Conservation (phyloP, 345 rosid genomes). For the Murraya paniculata region DNA sequence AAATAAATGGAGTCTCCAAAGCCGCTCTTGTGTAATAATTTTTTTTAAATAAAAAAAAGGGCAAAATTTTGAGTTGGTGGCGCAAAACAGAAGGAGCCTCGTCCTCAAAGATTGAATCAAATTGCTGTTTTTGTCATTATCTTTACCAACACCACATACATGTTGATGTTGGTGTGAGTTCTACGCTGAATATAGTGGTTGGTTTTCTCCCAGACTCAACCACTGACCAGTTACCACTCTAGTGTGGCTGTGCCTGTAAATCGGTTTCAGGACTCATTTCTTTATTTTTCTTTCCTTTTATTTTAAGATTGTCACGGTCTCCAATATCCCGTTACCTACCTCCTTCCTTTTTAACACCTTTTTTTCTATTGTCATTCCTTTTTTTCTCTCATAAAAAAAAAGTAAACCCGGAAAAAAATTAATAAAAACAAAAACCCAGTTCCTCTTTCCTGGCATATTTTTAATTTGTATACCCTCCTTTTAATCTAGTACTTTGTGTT, state of each 20-base stretch:
- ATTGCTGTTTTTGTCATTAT: not conserved
- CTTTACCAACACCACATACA: not conserved
- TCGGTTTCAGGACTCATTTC: constrained; percentile 1
- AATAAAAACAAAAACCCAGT: not conserved
- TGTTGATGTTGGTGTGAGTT: constrained; percentile 6
- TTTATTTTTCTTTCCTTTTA: not conserved
- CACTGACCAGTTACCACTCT: not conserved
- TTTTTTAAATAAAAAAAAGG: no score
- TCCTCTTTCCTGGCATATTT: not conserved
- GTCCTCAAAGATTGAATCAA: not conserved
- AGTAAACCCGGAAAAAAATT: not conserved
- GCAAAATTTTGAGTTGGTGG: not conserved
- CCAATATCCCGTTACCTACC: not conserved
- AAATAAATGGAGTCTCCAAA: no score
- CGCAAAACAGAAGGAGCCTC: not conserved
- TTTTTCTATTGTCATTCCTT: not conserved
- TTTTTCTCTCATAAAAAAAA: not conserved
- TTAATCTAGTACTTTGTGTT: not conserved
- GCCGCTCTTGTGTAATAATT: no score
- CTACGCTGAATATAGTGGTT: not conserved
- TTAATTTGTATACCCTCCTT: not conserved
- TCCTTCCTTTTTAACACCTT: not conserved
- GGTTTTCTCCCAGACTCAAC: not conserved
- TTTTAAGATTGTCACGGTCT: not conserved
- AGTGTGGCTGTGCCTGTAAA: constrained; percentile 4